phyloP scores from a whole-genome alignment of 2,329 filamentous ascomycete genomes.

The Dryadomyces quercivorus region DNA sequence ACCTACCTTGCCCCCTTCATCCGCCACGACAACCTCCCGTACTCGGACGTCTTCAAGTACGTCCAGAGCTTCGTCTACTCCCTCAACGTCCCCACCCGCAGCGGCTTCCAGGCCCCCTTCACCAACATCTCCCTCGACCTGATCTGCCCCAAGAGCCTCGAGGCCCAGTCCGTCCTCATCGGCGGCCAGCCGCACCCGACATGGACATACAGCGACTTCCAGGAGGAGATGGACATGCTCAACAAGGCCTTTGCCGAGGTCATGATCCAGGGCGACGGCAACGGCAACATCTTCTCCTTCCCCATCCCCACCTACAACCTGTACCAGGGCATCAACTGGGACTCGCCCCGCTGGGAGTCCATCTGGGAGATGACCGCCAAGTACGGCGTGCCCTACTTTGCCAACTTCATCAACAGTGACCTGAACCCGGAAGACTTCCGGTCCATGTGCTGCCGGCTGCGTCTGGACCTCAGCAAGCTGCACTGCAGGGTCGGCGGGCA shows the following conservation, averaged over 20 bases:
- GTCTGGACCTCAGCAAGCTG: neutral
- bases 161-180: neutral
- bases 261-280: neutral
- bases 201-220: neutral
- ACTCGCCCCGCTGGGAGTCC: neutral
- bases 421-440: neutral
- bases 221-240: constrained; percentile 1
- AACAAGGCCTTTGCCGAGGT: neutral
- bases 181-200: neutral
- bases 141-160: neutral
- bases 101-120: constrained; percentile 1
- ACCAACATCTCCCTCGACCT: neutral
- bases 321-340: neutral
- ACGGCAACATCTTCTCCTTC: neutral
- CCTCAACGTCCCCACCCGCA: neutral
- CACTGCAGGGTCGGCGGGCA: neutral
- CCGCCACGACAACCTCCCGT: neutral
- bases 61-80: constrained; percentile 1
- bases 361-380: constrained; percentile 3
- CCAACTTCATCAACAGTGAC: constrained; percentile 2
- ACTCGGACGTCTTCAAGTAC: neutral
- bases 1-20: neutral
- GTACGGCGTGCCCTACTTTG: constrained; percentile 1
- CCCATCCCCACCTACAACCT: neutral
- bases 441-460: constrained; percentile 1